Conservation (phyloP, 768 basidiomycete species). For the Auriculariales sp. region DNA sequence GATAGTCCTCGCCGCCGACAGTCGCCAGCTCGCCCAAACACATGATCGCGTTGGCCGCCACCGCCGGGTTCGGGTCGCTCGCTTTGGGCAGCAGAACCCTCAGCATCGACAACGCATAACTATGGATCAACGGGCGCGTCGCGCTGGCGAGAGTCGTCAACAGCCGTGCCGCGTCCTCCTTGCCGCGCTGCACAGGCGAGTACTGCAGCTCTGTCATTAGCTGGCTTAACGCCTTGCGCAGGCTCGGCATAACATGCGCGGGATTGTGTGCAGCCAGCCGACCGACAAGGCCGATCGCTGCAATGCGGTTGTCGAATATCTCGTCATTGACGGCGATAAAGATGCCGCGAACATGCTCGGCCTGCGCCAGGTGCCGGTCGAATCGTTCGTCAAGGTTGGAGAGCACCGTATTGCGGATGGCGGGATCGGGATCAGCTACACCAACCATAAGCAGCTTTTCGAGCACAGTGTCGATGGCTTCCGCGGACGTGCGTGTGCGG, state of each 20-base stretch:
- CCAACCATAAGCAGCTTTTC: slow-evolving; percentile 91
- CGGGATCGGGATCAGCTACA: slow-evolving; percentile 85
- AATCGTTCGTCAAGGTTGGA: slow-evolving; percentile 82
- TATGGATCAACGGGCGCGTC: slow-evolving; percentile 86
- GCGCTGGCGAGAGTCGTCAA: slow-evolving; percentile 82
- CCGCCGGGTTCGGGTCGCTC: slow-evolving; percentile 67
- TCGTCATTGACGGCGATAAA: slow-evolving; percentile 98
- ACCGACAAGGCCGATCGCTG: slow-evolving; percentile 85
- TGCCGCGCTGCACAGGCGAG: slow-evolving; percentile 54
- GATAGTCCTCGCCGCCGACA: slow-evolving; percentile 86
- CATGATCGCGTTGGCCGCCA: slow-evolving; percentile 84
- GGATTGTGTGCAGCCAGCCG: slow-evolving; percentile 91
- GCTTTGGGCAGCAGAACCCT: slow-evolving; percentile 83
- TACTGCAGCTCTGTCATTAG: slow-evolving; percentile 94
- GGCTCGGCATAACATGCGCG: slow-evolving; percentile 95
- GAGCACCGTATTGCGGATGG: slow-evolving; percentile 77
- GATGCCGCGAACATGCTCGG: slow-evolving; percentile 92
- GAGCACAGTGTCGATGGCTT: slow-evolving; percentile 94
- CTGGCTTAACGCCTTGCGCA: slow-evolving; percentile 91
- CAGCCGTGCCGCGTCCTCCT: slow-evolving; percentile 83
- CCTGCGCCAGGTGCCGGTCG: slow-evolving; percentile 93
- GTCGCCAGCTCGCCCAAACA: slow-evolving; percentile 88
- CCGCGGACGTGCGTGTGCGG: slow-evolving; percentile 88
- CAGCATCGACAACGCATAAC: slow-evolving; percentile 91
- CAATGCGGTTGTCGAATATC: slow-evolving; percentile 81